Evolutionary conservation across 108 stramenopile species (phyloP), one percentile per base, ranked within the genome.

Genomic region (Aurantiochytrium sp.): DNA sequence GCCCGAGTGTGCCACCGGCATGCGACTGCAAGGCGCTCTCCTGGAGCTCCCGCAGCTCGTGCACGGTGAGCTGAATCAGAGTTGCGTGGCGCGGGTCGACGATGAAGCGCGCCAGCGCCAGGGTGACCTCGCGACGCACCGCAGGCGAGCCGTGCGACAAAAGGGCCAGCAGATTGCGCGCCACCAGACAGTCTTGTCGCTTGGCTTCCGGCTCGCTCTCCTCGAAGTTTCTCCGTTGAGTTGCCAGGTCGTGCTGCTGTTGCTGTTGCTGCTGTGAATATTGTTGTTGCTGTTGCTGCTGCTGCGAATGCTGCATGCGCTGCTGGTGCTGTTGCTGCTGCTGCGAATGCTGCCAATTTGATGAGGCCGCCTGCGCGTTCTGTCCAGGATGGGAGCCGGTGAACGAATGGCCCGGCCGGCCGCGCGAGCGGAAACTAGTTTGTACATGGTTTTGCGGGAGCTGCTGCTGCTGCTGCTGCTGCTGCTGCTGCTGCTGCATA

Each of bases 301-400:
- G 17, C 27, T 27, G 4, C 19, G 32, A n/a, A 34, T 85, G 2
- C 42, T 54, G 32, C n/a, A n/a, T n/a, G n/a, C n/a, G n/a, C 4
- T 48, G 52, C 68, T 89, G 52, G 68, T 54, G 41, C 21, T 37
- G 54, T 8, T 87, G 48, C 30, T 55, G 89, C 41, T 89, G 86
- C 42, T 50, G 55, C 69, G 37, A 2, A n/a, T 55, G 30, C 53
- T 65, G 59, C 10, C 37, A 34, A 86, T 86, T n/a, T n/a, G n/a
- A n/a, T n/a, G n/a, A n/a, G n/a, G n/a, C n/a, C 52, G 22, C 4
- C 37, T 86, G 42, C 37, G 85, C 85, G 27, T 68, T 10, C 68
- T 68, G 30, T 10, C 15, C 31, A 68, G 31, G 27, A 68, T 24
- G n/a, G n/a, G n/a, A n/a, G n/a, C n/a, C n/a, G n/a, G n/a, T n/a